phyloP scores from a whole-genome alignment of 495 filamentous ascomycete species.

The Penicillium goetzii region DNA sequence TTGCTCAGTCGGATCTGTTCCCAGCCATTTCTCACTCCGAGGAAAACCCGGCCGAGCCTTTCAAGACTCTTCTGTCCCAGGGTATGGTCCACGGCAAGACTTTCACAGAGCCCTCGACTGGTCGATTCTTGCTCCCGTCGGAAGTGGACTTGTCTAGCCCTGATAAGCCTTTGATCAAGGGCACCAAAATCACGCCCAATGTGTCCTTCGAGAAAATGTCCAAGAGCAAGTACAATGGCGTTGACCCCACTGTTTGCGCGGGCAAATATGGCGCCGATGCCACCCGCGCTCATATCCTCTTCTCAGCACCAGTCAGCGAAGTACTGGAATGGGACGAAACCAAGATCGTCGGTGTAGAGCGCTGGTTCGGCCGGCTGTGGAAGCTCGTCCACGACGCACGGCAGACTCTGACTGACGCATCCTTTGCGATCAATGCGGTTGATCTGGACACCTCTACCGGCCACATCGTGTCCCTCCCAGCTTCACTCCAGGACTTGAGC shows the following conservation, averaged over 20 bases:
- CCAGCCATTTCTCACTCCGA: slow-evolving; percentile 46
- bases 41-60: slow-evolving; percentile 63
- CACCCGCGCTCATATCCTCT: slow-evolving; percentile 83
- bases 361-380: slow-evolving; percentile 74
- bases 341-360: slow-evolving; percentile 78
- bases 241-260: slow-evolving; percentile 77
- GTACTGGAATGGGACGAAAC: slow-evolving; percentile 85
- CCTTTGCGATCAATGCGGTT: slow-evolving; percentile 25
- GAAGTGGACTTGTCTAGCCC: slow-evolving; percentile 69
- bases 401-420: slow-evolving; percentile 28
- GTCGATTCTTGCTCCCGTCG: slow-evolving; percentile 75
- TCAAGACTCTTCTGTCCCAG: slow-evolving; percentile 79
- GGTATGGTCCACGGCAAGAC: slow-evolving; percentile 94
- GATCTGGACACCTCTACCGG: slow-evolving; percentile 24
- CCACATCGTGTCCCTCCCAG: slow-evolving; percentile 32
- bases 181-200: slow-evolving; percentile 58
- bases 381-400: slow-evolving; percentile 54
- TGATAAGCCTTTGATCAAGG: slow-evolving; percentile 60
- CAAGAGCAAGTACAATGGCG: slow-evolving; percentile 93
- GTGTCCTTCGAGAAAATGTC: slow-evolving; percentile 90
- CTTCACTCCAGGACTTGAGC: slow-evolving; percentile 37
- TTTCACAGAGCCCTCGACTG: slow-evolving; percentile 72
- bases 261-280: slow-evolving; percentile 78
- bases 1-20: slow-evolving; percentile 61
- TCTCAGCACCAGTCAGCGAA: slow-evolving; percentile 81